Percentiles rank a stretch among this genome's conserved stretches.
Evolutionary conservation across 768 basidiomycete genomes (phyloP).

Genomic region (Pleurotus cornucopiae): DNA sequence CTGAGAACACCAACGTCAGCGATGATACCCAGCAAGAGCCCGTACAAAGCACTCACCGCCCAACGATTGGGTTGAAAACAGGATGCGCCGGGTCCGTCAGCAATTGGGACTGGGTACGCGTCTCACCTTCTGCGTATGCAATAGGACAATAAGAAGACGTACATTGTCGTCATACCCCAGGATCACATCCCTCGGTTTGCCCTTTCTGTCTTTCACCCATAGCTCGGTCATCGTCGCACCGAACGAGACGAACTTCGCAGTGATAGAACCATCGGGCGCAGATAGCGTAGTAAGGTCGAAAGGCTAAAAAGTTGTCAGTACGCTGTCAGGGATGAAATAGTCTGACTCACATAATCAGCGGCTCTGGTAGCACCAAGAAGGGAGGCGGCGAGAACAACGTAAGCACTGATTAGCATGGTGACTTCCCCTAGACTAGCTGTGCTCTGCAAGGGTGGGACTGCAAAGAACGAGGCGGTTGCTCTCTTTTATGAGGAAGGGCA

Average conservation of each 20-base stretch:
- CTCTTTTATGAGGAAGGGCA: no score
- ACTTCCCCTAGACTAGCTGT: no score
- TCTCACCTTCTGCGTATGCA: not conserved
- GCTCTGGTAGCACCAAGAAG: no score
- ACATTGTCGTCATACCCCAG: constrained; percentile 56
- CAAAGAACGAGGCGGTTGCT: no score
- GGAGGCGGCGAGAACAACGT: no score
- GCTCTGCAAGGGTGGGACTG: no score
- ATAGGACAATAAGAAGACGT: constrained; percentile 13
- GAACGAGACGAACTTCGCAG: constrained; percentile 52
- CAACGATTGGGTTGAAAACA: constrained; percentile 37
- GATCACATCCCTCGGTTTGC: constrained; percentile 47
- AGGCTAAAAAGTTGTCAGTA: constrained; percentile 24
- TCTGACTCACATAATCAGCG: no score
- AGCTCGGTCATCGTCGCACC: constrained; percentile 55
- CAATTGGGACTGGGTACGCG: constrained; percentile 27
- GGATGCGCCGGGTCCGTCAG: constrained; percentile 44
- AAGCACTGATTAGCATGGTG: no score
- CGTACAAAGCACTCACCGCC: constrained; percentile 20
- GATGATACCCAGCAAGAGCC: not conserved
- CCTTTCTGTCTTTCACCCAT: constrained; percentile 50
- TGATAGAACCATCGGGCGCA: constrained; percentile 52
- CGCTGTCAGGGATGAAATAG: no score
- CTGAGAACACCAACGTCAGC: constrained; percentile 16
- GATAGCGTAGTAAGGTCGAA: constrained; percentile 44